Evolutionary conservation across 768 basidiomycete genomes (phyloP), one percentile per base, ranked within the genome.

Genomic region (Cyclocybe cylindracea): DNA sequence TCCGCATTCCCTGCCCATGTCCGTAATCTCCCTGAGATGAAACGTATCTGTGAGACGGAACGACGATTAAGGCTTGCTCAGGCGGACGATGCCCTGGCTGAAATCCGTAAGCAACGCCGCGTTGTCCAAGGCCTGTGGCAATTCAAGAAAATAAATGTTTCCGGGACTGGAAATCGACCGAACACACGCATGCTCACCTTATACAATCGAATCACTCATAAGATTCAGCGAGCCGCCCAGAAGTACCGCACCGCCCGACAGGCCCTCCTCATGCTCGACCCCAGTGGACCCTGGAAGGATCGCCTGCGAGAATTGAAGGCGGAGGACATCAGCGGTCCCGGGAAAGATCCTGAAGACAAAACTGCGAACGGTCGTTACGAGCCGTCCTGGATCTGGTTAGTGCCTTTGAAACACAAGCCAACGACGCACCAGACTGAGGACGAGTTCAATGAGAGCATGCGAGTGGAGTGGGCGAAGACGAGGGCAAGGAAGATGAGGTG

Each of bases 351-450:
- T 16, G 54, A 59, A 31, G 38, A 31, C 6, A n/a, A n/a, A n/a
- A 40, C 16, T 24, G 18, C 47, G 2, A 55, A 51, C 11, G 48
- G 50, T 2, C 41, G 46, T 0, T 50, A 39, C 19, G 54, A 48
- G 18, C 47, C 44, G 3, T 66, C 60, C 0, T 68, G 66, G 66
- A 68, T 68, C 3, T 66, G 66, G 65, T 10, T 54, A 0, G 49
- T 59, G 6, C 53, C 44, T 4, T 44, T 34, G 2, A 18, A 16
- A 16, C 39, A 6, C 4, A 18, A 19, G 2, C 6, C 13, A 14
- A 36, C 16, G 5, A 13, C 24, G 0, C 8, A 16, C 10, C 24
- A 46, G 3, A 46, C 48, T 0, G 54, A 59, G 29, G 54, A 46
- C 1, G 51, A 55, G n/a, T 50, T 59, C 32, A 19, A 54, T 34